Evolutionary conservation across 495 filamentous ascomycete species (phyloP).

Genomic region (Aspergillus olivimuriae): DNA sequence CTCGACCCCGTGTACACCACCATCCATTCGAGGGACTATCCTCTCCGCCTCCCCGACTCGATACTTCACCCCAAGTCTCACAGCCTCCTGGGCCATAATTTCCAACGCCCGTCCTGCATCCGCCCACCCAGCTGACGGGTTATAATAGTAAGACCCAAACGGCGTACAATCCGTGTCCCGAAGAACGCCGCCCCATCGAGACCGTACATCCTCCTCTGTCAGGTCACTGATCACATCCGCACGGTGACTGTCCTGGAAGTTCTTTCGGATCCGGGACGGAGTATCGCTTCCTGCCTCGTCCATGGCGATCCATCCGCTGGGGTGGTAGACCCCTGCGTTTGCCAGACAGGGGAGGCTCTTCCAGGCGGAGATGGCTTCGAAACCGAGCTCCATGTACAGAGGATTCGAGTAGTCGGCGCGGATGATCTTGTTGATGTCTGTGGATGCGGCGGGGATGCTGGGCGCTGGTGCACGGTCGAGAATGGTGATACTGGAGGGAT

Average conservation of each 20-base stretch:
- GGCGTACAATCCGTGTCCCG: conserved; percentile 16
- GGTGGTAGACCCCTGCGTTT: conserved; percentile 21
- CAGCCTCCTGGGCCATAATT: conserved; percentile 25
- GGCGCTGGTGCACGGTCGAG: conserved; percentile 30
- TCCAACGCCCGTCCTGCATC: conserved; percentile 29
- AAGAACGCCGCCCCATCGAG: conserved; percentile 25
- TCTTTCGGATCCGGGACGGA: conserved; percentile 22
- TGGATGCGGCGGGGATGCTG: conserved; percentile 19
- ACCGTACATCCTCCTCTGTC: conserved; percentile 21
- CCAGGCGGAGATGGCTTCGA: conserved; percentile 28
- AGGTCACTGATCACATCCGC: conserved; percentile 17
- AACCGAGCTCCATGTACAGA: conserved; percentile 25
- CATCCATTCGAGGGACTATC: conserved; percentile 15
- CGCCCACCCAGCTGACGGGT: conserved; percentile 34
- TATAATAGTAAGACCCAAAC: conserved; percentile 29
- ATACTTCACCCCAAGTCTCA: conserved; percentile 29
- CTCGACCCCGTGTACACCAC: conserved; percentile 17
- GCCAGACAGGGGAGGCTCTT: conserved; percentile 17
- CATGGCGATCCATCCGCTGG: conserved; percentile 32
- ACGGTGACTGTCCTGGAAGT: conserved; percentile 20
- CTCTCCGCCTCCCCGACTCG: conserved; percentile 21
- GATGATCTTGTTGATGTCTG: conserved; percentile 32
- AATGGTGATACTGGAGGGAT: conserved; percentile 24
- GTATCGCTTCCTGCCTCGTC: conserved; percentile 24
- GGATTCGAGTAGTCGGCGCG: conserved; percentile 28